phyloP scores from a whole-genome alignment of 352 stramenopile species.

The Phytophthora litchii region DNA sequence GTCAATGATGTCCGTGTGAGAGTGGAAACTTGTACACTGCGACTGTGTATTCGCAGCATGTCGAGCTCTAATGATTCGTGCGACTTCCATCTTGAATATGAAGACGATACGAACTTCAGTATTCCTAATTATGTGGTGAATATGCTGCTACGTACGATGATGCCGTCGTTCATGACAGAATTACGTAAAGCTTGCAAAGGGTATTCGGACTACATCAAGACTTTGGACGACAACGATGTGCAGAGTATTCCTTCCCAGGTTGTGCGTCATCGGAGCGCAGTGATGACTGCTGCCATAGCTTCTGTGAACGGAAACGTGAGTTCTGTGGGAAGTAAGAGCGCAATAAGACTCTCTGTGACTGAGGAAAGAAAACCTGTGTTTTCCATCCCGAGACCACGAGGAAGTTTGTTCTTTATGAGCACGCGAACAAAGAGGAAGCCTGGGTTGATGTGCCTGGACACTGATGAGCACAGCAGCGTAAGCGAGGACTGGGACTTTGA shows the following conservation, averaged over 20 bases:
- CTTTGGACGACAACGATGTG: conserved; percentile 42
- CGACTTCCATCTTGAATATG: conserved; percentile 78
- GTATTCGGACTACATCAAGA: conserved; percentile 57
- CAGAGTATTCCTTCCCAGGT: conserved; percentile 61
- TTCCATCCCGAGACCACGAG: conserved; percentile 15
- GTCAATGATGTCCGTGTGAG: conserved; percentile 47
- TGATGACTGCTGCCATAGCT: conserved; percentile 9
- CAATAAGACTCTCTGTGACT: conserved; percentile 15
- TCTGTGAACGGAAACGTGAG: conserved; percentile 15
- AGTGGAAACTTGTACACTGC: conserved; percentile 67
- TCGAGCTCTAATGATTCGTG: conserved; percentile 56
- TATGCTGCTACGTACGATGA: conserved; percentile 52
- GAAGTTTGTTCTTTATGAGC: conserved; percentile 28
- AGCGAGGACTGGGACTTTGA: conserved; percentile 28
- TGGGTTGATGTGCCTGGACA: conserved; percentile 20
- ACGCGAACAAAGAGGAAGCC: conserved; percentile 25
- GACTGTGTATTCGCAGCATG: conserved; percentile 65
- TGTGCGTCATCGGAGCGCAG: conserved; percentile 37
- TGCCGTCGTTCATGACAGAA: conserved; percentile 70
- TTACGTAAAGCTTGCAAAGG: conserved; percentile 61
- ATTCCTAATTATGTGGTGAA: conserved; percentile 77
- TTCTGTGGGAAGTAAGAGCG: conserved; percentile 16
- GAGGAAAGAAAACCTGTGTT: conserved; percentile 31
- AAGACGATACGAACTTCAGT: conserved; percentile 81
- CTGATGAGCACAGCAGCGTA: conserved; percentile 25